Base-by-base conservation (phyloP, 495 filamentous ascomycete species). In the Xylaria acuta region DNA sequence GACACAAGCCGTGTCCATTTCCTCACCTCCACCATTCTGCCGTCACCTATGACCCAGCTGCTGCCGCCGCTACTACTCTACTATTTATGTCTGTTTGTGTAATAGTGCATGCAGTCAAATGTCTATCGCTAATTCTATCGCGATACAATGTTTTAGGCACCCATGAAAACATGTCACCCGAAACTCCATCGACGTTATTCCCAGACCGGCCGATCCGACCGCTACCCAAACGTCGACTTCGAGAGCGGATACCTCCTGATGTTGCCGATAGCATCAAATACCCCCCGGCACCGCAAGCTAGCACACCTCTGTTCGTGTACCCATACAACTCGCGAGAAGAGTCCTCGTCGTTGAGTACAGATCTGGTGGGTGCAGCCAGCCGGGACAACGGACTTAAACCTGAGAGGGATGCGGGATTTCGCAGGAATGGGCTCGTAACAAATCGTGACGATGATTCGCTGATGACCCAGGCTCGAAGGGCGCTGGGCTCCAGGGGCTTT, bases 141-240 rank as follows among this genome's bases (percentile, higher is more conserved):
- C 72, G 80, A 58, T 64, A 75, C 62, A 36, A 51, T 41, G 51
- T 65, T 56, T 30, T 62, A 74, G 38, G 70, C 70, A 41, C 70
- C 53, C 14, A 59, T 60, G 70, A 72, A 40, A 85, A 71, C 22
- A 88, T 89, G 87, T 89, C 91, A 80, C 86, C 91, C 75, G 93
- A 96, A 81, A 90, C 91, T 60, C 85, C 86, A 65, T 94, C 94
- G 63, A 85, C 90, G 41, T 81, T 92, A 74, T 96, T 93, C 78
- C 93, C 93, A 73, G 92, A 97, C 76, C 90, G 97, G 75, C 91
- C 94, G 69, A 98, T 99, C 78, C 93, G 94, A 51, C 97, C 97
- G 62, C 86, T 99, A 67, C 97, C 97, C 41, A 96, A 92, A 82
- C 90, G 93, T 72, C 90, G 91, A 69, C 85, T 98, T 25, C 92